Base-by-base conservation (phyloP, 192 early-diverging fungal genomes). In the Backusella mclennaniae region DNA sequence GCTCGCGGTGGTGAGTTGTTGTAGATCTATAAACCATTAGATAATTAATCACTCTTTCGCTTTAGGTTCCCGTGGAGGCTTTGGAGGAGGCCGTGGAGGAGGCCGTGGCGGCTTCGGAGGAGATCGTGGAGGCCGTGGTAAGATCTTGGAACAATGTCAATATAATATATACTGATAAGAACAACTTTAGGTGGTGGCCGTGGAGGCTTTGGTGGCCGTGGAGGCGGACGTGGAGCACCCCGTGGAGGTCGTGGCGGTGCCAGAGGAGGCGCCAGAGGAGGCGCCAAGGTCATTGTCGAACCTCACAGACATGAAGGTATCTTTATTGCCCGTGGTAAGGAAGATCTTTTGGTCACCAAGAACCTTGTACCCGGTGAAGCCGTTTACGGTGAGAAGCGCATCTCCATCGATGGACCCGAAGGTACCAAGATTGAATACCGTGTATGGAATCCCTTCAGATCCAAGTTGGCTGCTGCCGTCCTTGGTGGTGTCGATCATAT, bases 361-460 rank as follows among this genome's bases (percentile, higher is more conserved):
- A 98, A 98, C 89, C 86, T 99, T 75, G 97, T 99, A 66, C 94
- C 96, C 53, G 98, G 98, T 46, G 98, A 99, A 87, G 83, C 92
- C 53, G 96, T 97, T 26, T 99, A 99, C 84, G 97, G 97, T 66
- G 98, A 99, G 86, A 99, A 99, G 93, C 91, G 98, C 81, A 95
- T 99, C 81, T 92, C 93, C 1, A 93, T 98, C 7, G 98, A 99
- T 77, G 96, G 96, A 71, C 83, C 90, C 71, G 98, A 99, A 67
- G 95, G 95, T 73, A 93, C 94, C 79, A 99, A 99, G 87, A 92
- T 92, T 42, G 98, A 99, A 87, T 99, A 99, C 87, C 92, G 98
- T 76, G 96, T 99, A 73, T 99, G 98, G 98, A 99, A 99, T 84
- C 98, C 98, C 76, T 99, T 99, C 94, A 90, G 98, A 79, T 98